Evolutionary conservation across 345 rosid genomes (phyloP), one percentile per base, ranked within the genome.

Genomic region (Reutealis trisperma): DNA sequence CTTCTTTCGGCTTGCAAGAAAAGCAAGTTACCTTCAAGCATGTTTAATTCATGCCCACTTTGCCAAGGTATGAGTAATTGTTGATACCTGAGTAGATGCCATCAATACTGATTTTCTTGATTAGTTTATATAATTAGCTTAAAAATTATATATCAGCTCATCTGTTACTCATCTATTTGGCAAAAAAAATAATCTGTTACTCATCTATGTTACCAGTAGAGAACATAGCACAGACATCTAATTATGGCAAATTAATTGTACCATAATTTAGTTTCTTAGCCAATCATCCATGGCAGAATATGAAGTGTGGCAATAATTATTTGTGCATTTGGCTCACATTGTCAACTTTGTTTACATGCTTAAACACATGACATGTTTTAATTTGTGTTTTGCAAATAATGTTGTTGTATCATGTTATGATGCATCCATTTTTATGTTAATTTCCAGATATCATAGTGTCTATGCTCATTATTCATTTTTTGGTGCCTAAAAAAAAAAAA

Each of bases 31-130:
- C 79, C 97, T 93, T 83, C 99, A 96, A 87, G 97, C 98, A 77
- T 96, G 99, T 86, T 83, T 96, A 80, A 96, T 93, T 98, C 98
- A 96, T 84, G 98, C 99, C 80, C 99, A 93, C 82, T 93, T 96
- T 89, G 86, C 97, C 3, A 96, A 93, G 94, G 97, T 91, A 82
- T 60, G 86, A 69, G n/a, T 71, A 74, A 60, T 30, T 71, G 66
- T 77, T 79, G 51, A 52, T 66, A 32, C 71, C 22, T 54, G 15
- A 42, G 25, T 72, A 8, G 22, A 49, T 44, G 54, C 51, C 51
- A 54, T 30, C 14, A 27, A 52, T 9, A 16, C 11, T 55, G 42
- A 42, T 14, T 55, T 55, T 55, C 45, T 71, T 55, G 51, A 21
- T 37, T 61, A 9, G 16, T 12, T 47, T 14, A 47, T 12, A 47